Conservation (phyloP, 2,329 filamentous ascomycete species). For the Colletotrichum spaethianum region DNA sequence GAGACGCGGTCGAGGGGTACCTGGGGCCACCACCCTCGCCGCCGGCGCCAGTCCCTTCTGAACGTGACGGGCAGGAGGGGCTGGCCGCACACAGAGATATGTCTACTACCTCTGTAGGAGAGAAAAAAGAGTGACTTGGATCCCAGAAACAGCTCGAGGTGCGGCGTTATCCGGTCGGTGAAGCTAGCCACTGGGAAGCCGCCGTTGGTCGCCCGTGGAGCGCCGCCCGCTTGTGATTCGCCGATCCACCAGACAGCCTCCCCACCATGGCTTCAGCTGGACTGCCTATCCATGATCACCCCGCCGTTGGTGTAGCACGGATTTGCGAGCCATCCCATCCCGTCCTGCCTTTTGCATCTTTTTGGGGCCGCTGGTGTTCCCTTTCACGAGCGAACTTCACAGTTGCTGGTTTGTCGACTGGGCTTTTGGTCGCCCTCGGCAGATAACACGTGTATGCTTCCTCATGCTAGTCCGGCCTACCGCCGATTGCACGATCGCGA, state of each 20-base stretch:
- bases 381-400: not conserved
- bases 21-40: conserved; percentile 19
- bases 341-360: conserved; percentile 4
- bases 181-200: conserved; percentile 24
- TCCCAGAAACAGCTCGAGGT: conserved; percentile 31
- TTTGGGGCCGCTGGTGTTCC: not conserved
- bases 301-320: conserved; percentile 40
- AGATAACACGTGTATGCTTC: not conserved
- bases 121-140: not conserved
- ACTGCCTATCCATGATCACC: conserved; percentile 35
- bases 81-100: not conserved
- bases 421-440: not conserved
- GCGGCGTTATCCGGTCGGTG: conserved; percentile 29
- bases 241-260: not conserved
- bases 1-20: conserved; percentile 23
- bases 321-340: conserved; percentile 25
- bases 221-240: conserved; percentile 28
- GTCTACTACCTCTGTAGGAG: too few relatives aligned
- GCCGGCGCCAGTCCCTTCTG: conserved; percentile 34
- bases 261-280: conserved; percentile 27
- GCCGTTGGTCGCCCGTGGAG: conserved; percentile 28
- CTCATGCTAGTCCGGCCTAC: not conserved
- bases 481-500: conserved; percentile 2
- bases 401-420: not conserved
- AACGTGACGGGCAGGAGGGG: conserved; percentile 27